Percentiles rank a stretch among this genome's conserved stretches.
These are phyloP conservation scores for Argentina anserina DNA, from an alignment of 306 rosid species.

Conservation along the genomic window DNA sequence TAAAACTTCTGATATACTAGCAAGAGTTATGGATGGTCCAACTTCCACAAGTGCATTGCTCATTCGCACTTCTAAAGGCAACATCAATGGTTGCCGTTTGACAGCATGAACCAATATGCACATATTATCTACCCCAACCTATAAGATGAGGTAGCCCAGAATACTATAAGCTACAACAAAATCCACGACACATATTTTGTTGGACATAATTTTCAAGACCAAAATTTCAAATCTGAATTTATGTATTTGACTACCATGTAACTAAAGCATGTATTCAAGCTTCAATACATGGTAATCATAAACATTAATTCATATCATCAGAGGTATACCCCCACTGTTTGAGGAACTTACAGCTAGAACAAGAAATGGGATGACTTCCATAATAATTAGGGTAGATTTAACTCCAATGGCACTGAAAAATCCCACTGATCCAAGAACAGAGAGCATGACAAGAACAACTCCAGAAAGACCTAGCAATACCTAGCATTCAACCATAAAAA, in stretches of 20 bases:
- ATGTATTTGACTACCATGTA: constrained; percentile 3
- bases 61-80: constrained; percentile 85
- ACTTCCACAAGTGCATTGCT: constrained; percentile 98
- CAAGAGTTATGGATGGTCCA: constrained; percentile 97
- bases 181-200: not conserved
- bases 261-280: not conserved
- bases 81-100: constrained; percentile 75
- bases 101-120: constrained; percentile 96
- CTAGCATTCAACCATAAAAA: constrained; percentile 40
- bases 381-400: constrained; percentile 88
- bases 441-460: constrained; percentile 87
- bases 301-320: not conserved
- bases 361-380: constrained; percentile 99
- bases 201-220: not conserved
- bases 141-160: constrained; percentile 10
- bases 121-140: constrained; percentile 99
- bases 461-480: constrained; percentile 94
- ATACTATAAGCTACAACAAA: not conserved
- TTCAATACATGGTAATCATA: not conserved
- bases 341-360: constrained; percentile 86
- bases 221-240: not conserved
- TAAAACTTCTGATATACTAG: constrained; percentile 90
- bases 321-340: not conserved
- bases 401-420: constrained; percentile 88
- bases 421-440: constrained; percentile 94